Evolutionary conservation across 148 eudicot genomes (phyloP), one percentile per base, ranked within the genome.

Genomic region (Silene conica): DNA sequence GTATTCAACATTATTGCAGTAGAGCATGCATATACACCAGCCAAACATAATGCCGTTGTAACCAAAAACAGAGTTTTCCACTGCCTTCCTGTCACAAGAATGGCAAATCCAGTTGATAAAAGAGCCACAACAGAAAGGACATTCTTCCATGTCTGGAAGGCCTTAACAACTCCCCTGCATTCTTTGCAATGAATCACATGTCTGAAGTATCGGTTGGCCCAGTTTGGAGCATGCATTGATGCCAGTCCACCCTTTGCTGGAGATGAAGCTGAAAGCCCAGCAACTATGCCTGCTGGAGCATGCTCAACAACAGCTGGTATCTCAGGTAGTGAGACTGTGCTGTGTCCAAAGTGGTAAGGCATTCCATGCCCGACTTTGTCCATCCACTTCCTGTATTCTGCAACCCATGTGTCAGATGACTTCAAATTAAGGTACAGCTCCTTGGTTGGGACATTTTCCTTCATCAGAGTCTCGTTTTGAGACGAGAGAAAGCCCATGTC

Each of bases 331-430:
- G 87, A 87, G 71, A 95, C 78, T 8, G 97, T 87, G 77, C 69
- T 83, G 79, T 92, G 96, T 15, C 99, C 99, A 18, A 95, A 90
- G 82, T 95, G 86, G 73, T 95, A 95, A n/a, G 99, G 99, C 99
- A 95, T 95, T 10, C 99, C 99, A 67, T 95, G 92, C 63, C 99
- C 99, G 20, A 87, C 97, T 87, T 90, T 95, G 78, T 95, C 99
- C 97, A 90, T 95, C 99, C 99, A 95, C 73, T 87, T 95, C 73
- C 99, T 80, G 80, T 95, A 95, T 76, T 95, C 99, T 15, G 89
- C 92, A 14, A 95, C 99, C 97, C 96, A 95, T 6, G 96, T 89
- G 69, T 95, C 99, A 0, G 97, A 89, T 1, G 99, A 92, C 81
- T 79, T 95, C 71, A 92, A 62, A 69, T 89, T 88, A 38, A 95